Base-by-base conservation (phyloP, 805 yeast species). In the Suhomyces emberorum region DNA sequence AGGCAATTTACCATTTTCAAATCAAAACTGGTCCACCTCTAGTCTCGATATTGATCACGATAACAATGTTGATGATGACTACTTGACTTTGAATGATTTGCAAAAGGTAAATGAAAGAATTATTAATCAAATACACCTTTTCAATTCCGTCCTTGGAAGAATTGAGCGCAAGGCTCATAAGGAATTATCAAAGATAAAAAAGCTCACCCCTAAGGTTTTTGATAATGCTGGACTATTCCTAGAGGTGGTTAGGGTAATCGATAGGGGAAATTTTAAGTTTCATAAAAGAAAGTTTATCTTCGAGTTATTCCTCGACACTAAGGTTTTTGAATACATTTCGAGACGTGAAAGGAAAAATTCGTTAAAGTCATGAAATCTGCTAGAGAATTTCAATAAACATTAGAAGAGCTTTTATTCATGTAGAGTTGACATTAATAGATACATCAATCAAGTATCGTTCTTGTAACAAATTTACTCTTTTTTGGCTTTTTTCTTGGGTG, bases 241-340 rank as follows among this genome's bases (percentile, higher is more conserved):
- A 54, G 55, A 71, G 69, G 51, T 78, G 65, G 34, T 65, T 68
- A 59, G 69, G 61, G 37, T 70, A 65, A 49, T 70, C 70, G 70
- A 83, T 69, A 46, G 65, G 57, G 54, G 88, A 61, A 67, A 72
- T 70, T 84, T 77, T 57, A 75, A 81, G 44, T 77, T 75, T 35
- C 75, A 76, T 3, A 77, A 77, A 14, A 63, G 95, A 24, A 70
- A 77, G 44, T 82, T 79, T 50, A 63, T 88, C 11, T 72, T 81
- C 48, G 89, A 81, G 28, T 61, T 83, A 35, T 76, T 85, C 45
- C 44, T 58, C 16, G 72, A 74, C 44, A 65, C 72, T 9, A 64
- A 64, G 21, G 63, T 79, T 29, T 59, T 83, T 53, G 86, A 79
- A 41, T 57, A 58, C 9, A 46, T 79, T 34, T 65, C 77, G 23